A percentile compares a stretch with the other conserved stretches of the same genome.
These are phyloP conservation scores for Strigomonas culicis DNA, from an alignment of 208 protist species.

Conservation along the genomic window DNA sequence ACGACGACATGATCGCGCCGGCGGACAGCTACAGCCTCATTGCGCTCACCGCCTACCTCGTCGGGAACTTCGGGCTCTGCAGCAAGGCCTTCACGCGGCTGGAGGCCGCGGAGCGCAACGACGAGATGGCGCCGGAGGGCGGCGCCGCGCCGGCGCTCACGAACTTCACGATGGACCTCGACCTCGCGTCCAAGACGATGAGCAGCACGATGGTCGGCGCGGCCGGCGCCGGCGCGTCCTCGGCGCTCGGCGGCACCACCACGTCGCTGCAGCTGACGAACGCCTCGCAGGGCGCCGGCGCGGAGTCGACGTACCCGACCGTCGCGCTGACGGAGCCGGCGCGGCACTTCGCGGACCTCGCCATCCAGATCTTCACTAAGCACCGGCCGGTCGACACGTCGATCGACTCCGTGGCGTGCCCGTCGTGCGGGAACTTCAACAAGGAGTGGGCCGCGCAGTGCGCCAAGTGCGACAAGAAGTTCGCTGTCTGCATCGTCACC, in stretches of 20 bases:
- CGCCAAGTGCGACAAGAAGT: constrained; percentile 74
- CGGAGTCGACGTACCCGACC: constrained; percentile 71
- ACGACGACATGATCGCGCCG: constrained; percentile 92
- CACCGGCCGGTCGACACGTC: constrained; percentile 83
- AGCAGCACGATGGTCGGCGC: constrained; percentile 23
- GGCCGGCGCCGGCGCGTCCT: constrained; percentile 15
- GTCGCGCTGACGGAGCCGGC: constrained; percentile 62
- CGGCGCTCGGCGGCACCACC: constrained; percentile 60
- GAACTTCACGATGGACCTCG: constrained; percentile 76
- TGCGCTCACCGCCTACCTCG: constrained; percentile 91
- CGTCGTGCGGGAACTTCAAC: constrained; percentile 80
- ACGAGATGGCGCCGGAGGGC: constrained; percentile 26
- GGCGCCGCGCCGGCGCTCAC: constrained; percentile 26
- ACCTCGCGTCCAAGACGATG: constrained; percentile 65
- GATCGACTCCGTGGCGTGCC: constrained; percentile 70
- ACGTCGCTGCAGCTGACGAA: constrained; percentile 77
- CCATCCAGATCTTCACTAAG: constrained; percentile 88
- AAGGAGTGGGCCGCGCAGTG: constrained; percentile 90
- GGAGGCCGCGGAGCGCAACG: constrained; percentile 85
- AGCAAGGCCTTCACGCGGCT: constrained; percentile 94
- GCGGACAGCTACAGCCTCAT: constrained; percentile 93
- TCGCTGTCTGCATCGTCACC: constrained; percentile 85
- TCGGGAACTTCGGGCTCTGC: constrained; percentile 91
- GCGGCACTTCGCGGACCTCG: constrained; percentile 87
- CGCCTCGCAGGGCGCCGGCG: constrained; percentile 42